These are phyloP conservation scores for Ochromonadaceae sp. DNA, from an alignment of 352 stramenopile species.

Conservation along the genomic window DNA sequence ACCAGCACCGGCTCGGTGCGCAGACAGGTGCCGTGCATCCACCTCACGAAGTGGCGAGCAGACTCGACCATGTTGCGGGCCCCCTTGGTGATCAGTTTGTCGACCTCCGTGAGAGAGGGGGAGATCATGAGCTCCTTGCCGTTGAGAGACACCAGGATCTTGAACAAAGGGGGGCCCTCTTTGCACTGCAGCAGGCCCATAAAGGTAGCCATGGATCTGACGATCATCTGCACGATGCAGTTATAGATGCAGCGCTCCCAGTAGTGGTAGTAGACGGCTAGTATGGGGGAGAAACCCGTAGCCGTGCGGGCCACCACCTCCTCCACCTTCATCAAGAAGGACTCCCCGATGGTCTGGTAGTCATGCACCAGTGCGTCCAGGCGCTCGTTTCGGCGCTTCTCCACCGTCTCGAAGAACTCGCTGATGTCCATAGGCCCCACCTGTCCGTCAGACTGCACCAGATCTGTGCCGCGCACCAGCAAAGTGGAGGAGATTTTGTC, in stretches of 20 bases:
- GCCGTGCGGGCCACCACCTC: slow-evolving; percentile 81
- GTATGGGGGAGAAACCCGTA: slow-evolving; percentile 61
- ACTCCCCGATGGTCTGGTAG: slow-evolving; percentile 72
- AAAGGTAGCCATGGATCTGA: slow-evolving; percentile 80
- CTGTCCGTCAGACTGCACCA: slow-evolving; percentile 42
- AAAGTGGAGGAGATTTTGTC: slow-evolving; percentile 64
- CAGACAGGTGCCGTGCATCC: slow-evolving; percentile 87
- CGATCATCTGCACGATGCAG: slow-evolving; percentile 87
- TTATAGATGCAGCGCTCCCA: slow-evolving; percentile 92
- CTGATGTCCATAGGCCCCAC: slow-evolving; percentile 46
- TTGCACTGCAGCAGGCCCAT: slow-evolving; percentile 53
- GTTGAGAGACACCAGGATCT: slow-evolving; percentile 80
- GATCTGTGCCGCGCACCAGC: slow-evolving; percentile 76
- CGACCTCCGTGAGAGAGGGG: slow-evolving; percentile 77
- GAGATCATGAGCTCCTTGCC: slow-evolving; percentile 83
- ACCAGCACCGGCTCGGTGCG: slow-evolving; percentile 36
- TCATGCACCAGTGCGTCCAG: slow-evolving; percentile 78
- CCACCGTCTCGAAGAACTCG: slow-evolving; percentile 81
- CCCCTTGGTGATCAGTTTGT: slow-evolving; percentile 83
- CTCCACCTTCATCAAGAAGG: slow-evolving; percentile 82
- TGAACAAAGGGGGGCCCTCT: slow-evolving; percentile 62
- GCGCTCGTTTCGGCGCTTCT: slow-evolving; percentile 66
- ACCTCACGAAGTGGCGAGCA: slow-evolving; percentile 75
- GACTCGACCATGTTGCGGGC: slow-evolving; percentile 83
- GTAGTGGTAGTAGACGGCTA: slow-evolving; percentile 88